These are phyloP conservation scores for Ricinus communis DNA, from an alignment of 345 rosid genomes.

Conservation along the genomic window DNA sequence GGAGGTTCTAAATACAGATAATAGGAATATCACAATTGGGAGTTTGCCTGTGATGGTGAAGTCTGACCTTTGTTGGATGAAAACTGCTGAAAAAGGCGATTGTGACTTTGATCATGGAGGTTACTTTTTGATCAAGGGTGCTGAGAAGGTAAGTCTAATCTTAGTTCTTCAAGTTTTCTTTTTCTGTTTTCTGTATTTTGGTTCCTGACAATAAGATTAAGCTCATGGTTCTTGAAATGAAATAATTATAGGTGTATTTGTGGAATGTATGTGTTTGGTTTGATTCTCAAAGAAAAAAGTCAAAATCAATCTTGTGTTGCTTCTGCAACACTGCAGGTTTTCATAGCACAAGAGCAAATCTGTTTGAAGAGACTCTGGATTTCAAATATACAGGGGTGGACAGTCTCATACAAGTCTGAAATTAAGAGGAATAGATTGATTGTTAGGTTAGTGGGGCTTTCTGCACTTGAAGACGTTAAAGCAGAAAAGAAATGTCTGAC, in stretches of 20 bases:
- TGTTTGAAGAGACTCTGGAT: conserved; percentile 82
- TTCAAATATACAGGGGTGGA: conserved; percentile 58
- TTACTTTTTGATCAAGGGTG: conserved; percentile 84
- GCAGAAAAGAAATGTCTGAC: conserved; percentile 68
- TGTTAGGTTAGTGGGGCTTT: conserved; percentile 49
- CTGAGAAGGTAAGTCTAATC: conserved; percentile 68
- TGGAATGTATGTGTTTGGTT: neutral
- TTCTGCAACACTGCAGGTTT: conserved; percentile 42
- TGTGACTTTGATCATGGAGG: conserved; percentile 95
- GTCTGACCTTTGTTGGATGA: conserved; percentile 76
- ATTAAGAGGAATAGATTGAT: conserved; percentile 63
- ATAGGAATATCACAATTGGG: conserved; percentile 58
- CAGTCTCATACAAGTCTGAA: conserved; percentile 63
- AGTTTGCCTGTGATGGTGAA: conserved; percentile 90
- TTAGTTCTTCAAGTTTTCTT: neutral
- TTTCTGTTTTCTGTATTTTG: neutral
- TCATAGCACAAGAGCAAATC: conserved; percentile 85
- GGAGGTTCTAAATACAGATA: conserved; percentile 34
- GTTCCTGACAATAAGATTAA: neutral
- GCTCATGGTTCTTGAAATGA: neutral
- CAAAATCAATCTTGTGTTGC: neutral
- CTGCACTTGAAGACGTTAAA: conserved; percentile 44
- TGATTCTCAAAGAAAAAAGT: neutral
- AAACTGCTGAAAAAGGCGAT: conserved; percentile 50
- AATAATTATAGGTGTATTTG: neutral